These are phyloP conservation scores for Wickerhamomyces alni DNA, from an alignment of 805 yeast genomes.

Conservation along the genomic window DNA sequence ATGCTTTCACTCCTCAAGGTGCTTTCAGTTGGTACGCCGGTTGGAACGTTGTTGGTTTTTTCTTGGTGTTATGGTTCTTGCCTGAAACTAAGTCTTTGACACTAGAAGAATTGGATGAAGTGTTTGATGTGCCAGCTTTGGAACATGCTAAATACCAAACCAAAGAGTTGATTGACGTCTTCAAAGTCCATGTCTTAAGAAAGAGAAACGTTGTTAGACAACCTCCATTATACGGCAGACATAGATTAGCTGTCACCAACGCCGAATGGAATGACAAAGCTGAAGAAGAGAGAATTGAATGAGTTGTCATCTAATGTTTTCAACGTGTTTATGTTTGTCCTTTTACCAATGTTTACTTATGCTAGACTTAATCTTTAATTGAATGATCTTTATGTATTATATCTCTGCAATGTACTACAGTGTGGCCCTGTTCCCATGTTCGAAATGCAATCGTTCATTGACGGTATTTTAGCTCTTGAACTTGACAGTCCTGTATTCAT, in stretches of 20 bases:
- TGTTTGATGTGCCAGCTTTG: conserved; percentile 52
- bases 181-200: conserved; percentile 44
- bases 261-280: conserved; percentile 59
- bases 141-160: conserved; percentile 49
- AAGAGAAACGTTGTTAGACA: conserved; percentile 38
- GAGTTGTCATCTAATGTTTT: background rate
- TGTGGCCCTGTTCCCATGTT: too few species aligned
- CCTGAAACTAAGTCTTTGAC: conserved; percentile 66
- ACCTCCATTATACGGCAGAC: conserved; percentile 51
- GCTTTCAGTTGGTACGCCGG: conserved; percentile 89
- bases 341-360: too few species aligned
- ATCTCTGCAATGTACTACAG: too few species aligned
- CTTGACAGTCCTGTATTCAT: too few species aligned
- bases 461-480: too few species aligned
- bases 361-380: too few species aligned
- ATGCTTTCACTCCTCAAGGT: conserved; percentile 70
- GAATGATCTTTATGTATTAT: too few species aligned
- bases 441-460: too few species aligned
- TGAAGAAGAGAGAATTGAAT: conserved; percentile 46
- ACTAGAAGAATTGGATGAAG: conserved; percentile 67
- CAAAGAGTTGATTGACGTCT: conserved; percentile 32
- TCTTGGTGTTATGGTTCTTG: conserved; percentile 62
- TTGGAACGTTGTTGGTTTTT: conserved; percentile 69
- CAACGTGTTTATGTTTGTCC: too few species aligned
- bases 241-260: conserved; percentile 55